Base-by-base conservation (phyloP, 1,284 basidiomycete species). In the Omphalotus olearius region DNA sequence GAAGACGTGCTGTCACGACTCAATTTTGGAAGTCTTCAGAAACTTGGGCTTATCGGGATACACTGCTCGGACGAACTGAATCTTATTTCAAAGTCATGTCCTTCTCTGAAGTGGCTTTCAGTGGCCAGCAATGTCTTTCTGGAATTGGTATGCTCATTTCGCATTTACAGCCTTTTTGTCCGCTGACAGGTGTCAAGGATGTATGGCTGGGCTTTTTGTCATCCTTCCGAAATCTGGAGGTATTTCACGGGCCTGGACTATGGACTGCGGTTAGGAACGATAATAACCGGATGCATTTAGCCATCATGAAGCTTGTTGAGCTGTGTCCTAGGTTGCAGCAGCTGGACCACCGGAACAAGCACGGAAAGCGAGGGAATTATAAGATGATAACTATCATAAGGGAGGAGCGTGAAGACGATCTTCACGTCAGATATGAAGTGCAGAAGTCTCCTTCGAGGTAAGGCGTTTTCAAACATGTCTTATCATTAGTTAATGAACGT, bases 281-380 rank as follows among this genome's bases (percentile, higher is more conserved):
- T 50, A 65, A 66, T 55, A 56, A 63, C 23, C 56, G 55, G 30
- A 71, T 75, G 70, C 73, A 75, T 45, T 51, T 60, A 6, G 67
- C 67, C 6, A 72, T 76, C 20, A 58, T 66, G 55, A 56, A 67
- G 41, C 61, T 78, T 4, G 66, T 71, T 2, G 59, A 66, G 43
- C 53, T 62, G 1, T 73, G 73, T 51, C 72, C 73, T n/a, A 65
- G 67, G 16, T 60, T 78, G 26, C 59, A 64, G 39, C 65, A 71
- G 54, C 57, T 78, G 9, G 74, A 76, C 52, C 69, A 75, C 56
- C 63, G 62, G 23, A 60, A 64, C 28, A 63, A 61, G 33, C 61
- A 71, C 49, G 56, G 62, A 18, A 68, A 69, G 25, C 54, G 66
- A 35, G 54, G 62, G 6, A 67, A 62, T 6, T 62, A 51, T 46